These are phyloP conservation scores for Aureobasidium pullulans DNA, from an alignment of 2,329 filamentous ascomycete genomes.

Conservation along the genomic window DNA sequence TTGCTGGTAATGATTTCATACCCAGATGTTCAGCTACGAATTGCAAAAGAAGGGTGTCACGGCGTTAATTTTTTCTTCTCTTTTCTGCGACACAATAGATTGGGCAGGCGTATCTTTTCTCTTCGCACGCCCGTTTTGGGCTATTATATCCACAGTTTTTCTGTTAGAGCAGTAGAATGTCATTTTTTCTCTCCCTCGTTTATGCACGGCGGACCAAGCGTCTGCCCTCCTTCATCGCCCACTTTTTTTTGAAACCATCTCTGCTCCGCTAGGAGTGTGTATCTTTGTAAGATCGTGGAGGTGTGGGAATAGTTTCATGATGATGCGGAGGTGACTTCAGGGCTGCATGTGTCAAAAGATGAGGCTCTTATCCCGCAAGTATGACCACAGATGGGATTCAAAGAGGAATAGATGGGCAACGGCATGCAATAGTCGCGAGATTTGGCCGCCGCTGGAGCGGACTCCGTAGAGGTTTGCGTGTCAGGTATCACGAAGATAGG, in stretches of 20 bases:
- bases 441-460: no score
- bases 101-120: neutral
- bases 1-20: conserved; percentile 5
- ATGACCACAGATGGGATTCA: no score
- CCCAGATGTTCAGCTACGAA: conserved; percentile 1
- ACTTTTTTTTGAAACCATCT: neutral
- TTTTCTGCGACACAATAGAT: conserved; percentile 8
- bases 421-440: no score
- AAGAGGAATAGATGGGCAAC: no score
- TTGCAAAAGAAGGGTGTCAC: conserved; percentile 7
- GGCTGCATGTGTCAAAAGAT: neutral
- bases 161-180: conserved; percentile 4
- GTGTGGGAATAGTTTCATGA: neutral
- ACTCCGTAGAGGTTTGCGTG: no score
- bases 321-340: neutral
- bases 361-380: neutral
- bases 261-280: no score
- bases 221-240: no score
- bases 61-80: conserved; percentile 5
- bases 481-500: neutral
- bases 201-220: neutral
- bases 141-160: conserved; percentile 1
- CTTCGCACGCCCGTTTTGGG: neutral
- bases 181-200: neutral
- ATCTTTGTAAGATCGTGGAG: neutral